These are phyloP conservation scores for Tylopilus sp. DNA, from an alignment of 768 basidiomycete species.

Conservation along the genomic window DNA sequence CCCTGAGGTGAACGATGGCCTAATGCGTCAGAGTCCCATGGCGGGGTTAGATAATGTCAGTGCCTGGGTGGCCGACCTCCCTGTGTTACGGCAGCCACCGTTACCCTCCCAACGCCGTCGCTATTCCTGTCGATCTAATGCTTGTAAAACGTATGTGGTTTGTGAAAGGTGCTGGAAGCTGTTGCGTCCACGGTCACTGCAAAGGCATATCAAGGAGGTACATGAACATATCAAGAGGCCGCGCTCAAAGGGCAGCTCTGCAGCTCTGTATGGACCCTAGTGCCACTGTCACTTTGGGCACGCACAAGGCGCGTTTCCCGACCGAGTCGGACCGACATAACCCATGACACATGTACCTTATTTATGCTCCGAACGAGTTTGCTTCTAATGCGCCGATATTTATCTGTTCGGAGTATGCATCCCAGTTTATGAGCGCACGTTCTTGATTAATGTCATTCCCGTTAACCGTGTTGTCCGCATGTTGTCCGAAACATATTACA, in stretches of 20 bases:
- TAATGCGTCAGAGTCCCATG: neutral
- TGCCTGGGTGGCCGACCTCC: neutral
- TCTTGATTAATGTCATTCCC: neutral
- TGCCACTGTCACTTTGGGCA: neutral
- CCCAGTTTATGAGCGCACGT: neutral
- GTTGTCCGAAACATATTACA: neutral
- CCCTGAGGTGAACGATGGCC: neutral
- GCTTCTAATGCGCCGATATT: neutral
- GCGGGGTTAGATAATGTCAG: neutral
- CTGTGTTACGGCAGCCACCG: slow-evolving; percentile 2
- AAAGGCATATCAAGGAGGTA: slow-evolving; percentile 19
- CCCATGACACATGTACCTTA: neutral
- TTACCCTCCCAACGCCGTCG: slow-evolving; percentile 2
- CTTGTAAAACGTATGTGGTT: neutral
- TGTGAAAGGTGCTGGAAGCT: slow-evolving; percentile 11
- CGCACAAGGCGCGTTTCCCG: neutral
- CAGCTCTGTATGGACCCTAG: neutral
- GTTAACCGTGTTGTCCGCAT: neutral
- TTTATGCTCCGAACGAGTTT: neutral
- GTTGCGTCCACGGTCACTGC: slow-evolving; percentile 17
- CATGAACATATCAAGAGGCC: slow-evolving; percentile 19
- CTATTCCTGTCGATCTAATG: neutral
- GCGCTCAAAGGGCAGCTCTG: neutral
- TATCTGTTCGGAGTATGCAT: neutral
- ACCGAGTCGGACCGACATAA: too few species aligned